A percentile compares a stretch with the other conserved stretches of the same genome.
phyloP scores from a whole-genome alignment of 148 eudicot genomes.

The Bassia scoparia region DNA sequence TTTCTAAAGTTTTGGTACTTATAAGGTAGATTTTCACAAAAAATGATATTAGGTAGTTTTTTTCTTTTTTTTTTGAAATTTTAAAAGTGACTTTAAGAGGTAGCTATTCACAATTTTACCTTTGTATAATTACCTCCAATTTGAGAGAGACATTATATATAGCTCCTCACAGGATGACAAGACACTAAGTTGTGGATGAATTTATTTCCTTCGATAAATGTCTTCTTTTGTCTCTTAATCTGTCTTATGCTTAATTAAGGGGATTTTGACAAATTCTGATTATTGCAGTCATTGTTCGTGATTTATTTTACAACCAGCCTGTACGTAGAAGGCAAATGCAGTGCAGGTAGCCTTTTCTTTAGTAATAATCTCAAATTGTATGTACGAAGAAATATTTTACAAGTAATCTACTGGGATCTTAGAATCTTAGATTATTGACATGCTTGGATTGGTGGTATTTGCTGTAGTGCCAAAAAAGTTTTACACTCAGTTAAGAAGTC shows the following conservation, averaged over 20 bases:
- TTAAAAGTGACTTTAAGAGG: too few species aligned
- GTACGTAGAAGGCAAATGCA: constrained; percentile 82
- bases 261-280: background rate
- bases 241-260: constrained; percentile 1
- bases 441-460: constrained; percentile 1
- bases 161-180: background rate
- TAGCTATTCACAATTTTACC: too few species aligned
- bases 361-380: background rate
- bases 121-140: background rate
- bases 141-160: too few species aligned
- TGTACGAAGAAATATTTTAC: background rate
- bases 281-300: constrained; percentile 74
- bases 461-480: constrained; percentile 68
- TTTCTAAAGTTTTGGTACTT: too few species aligned
- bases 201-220: background rate
- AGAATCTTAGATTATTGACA: constrained; percentile 12
- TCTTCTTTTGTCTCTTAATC: constrained; percentile 2
- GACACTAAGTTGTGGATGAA: background rate
- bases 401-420: background rate
- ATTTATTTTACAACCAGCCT: constrained; percentile 94
- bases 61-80: too few species aligned
- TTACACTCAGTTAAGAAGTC: constrained; percentile 65
- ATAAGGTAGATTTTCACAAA: too few species aligned
- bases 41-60: too few species aligned
- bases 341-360: constrained; percentile 52